Percentiles rank a stretch among this genome's conserved stretches.
Evolutionary conservation across 2,329 filamentous ascomycete genomes (phyloP).

Genomic region (Purpureocillium takamizusanense): DNA sequence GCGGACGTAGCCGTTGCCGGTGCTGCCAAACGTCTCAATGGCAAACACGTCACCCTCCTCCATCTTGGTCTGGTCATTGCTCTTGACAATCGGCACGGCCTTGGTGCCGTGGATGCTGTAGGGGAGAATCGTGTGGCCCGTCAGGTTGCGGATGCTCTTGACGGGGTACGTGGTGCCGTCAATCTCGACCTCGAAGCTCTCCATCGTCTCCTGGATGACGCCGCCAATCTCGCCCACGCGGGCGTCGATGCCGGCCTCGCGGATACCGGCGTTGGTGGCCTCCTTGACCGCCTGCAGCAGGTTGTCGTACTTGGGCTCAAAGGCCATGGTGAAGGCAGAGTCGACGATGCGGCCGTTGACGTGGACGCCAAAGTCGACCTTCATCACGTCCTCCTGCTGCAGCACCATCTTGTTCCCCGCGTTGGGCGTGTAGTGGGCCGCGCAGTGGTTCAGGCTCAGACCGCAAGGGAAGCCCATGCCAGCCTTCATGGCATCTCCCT

Average conservation of each 20-base stretch:
- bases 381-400: conserved; percentile 67
- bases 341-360: conserved; percentile 74
- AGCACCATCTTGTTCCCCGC: conserved; percentile 73
- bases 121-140: conserved; percentile 81
- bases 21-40: conserved; percentile 93
- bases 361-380: conserved; percentile 76
- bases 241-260: conserved; percentile 83
- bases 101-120: conserved; percentile 90
- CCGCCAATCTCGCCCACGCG: conserved; percentile 79
- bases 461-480: conserved; percentile 86
- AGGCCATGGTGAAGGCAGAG: conserved; percentile 71
- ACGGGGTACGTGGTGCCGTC: conserved; percentile 69
- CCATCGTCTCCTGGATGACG: conserved; percentile 83
- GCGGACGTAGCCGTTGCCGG: conserved; percentile 76
- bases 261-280: conserved; percentile 75
- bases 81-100: conserved; percentile 89
- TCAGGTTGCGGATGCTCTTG: conserved; percentile 80
- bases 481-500: conserved; percentile 68
- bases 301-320: conserved; percentile 66
- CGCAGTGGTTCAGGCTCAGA: conserved; percentile 74
- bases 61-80: conserved; percentile 86
- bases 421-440: conserved; percentile 82
- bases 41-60: conserved; percentile 93
- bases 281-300: conserved; percentile 64
- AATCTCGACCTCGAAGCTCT: conserved; percentile 83